A percentile compares a stretch with the other conserved stretches of the same genome.
phyloP scores from a whole-genome alignment of 148 eudicot species.

The Fallopia convolvulus region DNA sequence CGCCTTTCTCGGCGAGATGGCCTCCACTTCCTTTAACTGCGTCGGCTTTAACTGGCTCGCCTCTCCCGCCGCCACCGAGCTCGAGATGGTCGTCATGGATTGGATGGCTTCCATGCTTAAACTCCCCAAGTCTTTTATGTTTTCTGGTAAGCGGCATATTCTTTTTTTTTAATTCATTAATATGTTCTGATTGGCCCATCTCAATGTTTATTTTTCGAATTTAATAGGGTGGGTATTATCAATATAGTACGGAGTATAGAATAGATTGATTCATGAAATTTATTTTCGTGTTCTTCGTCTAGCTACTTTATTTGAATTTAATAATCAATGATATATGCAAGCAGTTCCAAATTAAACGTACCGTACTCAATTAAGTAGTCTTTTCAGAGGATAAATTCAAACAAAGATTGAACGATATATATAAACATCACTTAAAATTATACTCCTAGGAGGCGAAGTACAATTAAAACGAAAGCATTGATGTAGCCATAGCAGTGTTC shows the following conservation, averaged over 20 bases:
- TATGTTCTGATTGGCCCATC: background rate
- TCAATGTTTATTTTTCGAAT: background rate
- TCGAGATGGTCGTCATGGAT: slow-evolving; percentile 52
- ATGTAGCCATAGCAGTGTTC: background rate
- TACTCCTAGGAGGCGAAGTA: background rate
- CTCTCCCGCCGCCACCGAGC: slow-evolving; percentile 49
- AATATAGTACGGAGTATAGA: too few species aligned
- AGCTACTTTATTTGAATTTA: too few species aligned
- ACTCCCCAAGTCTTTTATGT: slow-evolving; percentile 47
- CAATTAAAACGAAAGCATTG: background rate
- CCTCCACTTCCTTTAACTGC: slow-evolving; percentile 30
- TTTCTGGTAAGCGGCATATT: slow-evolving; percentile 24
- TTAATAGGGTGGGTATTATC: background rate
- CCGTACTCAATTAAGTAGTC: background rate
- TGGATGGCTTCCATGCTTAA: slow-evolving; percentile 51
- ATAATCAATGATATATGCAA: too few species aligned
- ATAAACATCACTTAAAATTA: background rate
- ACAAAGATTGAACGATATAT: slow-evolving; percentile 2
- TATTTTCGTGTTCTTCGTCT: background rate
- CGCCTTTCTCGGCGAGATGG: slow-evolving; percentile 45
- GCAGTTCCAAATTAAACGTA: too few species aligned
- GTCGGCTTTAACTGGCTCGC: slow-evolving; percentile 59
- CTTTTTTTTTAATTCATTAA: background rate
- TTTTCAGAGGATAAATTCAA: background rate
- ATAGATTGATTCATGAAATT: background rate